Percentiles rank a stretch among this genome's conserved stretches.
Evolutionary conservation across 352 stramenopile species (phyloP).

Genomic region (Pythium scleroteichum): DNA sequence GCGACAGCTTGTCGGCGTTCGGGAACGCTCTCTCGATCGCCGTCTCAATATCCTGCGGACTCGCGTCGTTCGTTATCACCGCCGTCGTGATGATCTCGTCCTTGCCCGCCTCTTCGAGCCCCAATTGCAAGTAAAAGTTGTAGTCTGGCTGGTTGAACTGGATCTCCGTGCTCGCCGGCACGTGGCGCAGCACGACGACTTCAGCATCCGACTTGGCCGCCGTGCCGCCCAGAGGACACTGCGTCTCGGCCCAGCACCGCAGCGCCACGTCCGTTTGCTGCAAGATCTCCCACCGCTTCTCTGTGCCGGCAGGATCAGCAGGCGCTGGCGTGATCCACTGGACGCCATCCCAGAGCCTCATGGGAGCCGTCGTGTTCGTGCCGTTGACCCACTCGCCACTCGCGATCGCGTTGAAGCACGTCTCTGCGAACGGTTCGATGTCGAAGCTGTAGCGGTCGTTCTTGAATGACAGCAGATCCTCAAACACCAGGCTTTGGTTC

Average conservation of each 20-base stretch:
- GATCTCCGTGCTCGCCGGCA: conserved; percentile 23
- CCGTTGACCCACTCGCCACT: conserved; percentile 16
- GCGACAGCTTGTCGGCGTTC: conserved; percentile 25
- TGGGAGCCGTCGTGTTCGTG: not conserved
- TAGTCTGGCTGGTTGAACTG: conserved; percentile 24
- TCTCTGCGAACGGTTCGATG: not conserved
- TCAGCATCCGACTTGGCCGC: conserved; percentile 29
- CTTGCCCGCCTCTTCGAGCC: conserved; percentile 19
- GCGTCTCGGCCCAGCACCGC: conserved; percentile 13
- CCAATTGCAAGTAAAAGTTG: conserved; percentile 34
- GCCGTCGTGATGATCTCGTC: conserved; percentile 30
- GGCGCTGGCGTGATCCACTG: not conserved
- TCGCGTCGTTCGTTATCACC: conserved; percentile 24
- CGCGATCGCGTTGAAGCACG: conserved; percentile 2
- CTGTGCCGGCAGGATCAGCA: not conserved
- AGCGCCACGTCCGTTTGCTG: conserved; percentile 3
- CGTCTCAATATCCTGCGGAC: conserved; percentile 19
- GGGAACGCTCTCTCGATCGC: conserved; percentile 24
- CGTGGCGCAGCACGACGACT: conserved; percentile 33
- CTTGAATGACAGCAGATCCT: conserved; percentile 25
- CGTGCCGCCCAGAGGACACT: conserved; percentile 30
- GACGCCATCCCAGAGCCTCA: not conserved
- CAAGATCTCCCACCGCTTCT: not conserved
- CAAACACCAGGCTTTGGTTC: conserved; percentile 2
- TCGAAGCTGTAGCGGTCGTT: conserved; percentile 3